Evolutionary conservation across 2,329 filamentous ascomycete genomes (phyloP).

Genomic region (Graphilbum fragrans): DNA sequence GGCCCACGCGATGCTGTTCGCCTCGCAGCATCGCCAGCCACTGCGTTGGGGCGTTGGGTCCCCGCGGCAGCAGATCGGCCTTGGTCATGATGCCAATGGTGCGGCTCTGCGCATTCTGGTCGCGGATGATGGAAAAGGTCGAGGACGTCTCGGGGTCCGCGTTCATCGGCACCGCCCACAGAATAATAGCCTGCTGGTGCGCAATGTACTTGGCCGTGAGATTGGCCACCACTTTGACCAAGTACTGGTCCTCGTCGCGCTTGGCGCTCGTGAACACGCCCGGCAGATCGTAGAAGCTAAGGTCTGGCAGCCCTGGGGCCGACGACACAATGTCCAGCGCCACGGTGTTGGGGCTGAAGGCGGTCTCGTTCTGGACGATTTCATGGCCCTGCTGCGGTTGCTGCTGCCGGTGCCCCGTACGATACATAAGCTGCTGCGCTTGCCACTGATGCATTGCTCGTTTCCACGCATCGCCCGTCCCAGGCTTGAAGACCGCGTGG

Average conservation of each 20-base stretch:
- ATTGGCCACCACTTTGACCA: slow-evolving; percentile 61
- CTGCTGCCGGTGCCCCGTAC: too few species aligned
- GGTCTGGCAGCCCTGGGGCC: slow-evolving; percentile 55
- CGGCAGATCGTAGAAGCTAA: slow-evolving; percentile 78
- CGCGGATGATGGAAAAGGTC: slow-evolving; percentile 52
- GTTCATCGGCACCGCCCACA: slow-evolving; percentile 69
- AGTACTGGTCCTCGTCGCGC: slow-evolving; percentile 49
- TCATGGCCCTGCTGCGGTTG: slow-evolving; percentile 13
- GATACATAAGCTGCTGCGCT: too few species aligned
- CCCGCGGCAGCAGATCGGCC: slow-evolving; percentile 55
- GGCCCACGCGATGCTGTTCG: slow-evolving; percentile 47
- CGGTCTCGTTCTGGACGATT: slow-evolving; percentile 36
- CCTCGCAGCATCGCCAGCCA: slow-evolving; percentile 54
- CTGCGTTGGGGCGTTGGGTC: slow-evolving; percentile 32
- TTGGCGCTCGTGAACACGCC: slow-evolving; percentile 66
- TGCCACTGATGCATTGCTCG: background rate
- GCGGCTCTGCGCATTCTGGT: slow-evolving; percentile 40
- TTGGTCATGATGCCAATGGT: slow-evolving; percentile 76
- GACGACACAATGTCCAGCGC: slow-evolving; percentile 64
- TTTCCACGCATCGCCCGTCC: slow-evolving; percentile 9
- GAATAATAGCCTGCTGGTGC: slow-evolving; percentile 58
- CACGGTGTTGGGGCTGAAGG: slow-evolving; percentile 76
- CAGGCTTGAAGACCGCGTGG: slow-evolving; percentile 41
- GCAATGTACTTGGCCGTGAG: slow-evolving; percentile 59
- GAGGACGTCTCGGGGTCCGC: slow-evolving; percentile 65